Percentiles rank a stretch among this genome's conserved stretches.
phyloP scores from a whole-genome alignment of 306 rosid genomes.

The Ormosia semicastrata region DNA sequence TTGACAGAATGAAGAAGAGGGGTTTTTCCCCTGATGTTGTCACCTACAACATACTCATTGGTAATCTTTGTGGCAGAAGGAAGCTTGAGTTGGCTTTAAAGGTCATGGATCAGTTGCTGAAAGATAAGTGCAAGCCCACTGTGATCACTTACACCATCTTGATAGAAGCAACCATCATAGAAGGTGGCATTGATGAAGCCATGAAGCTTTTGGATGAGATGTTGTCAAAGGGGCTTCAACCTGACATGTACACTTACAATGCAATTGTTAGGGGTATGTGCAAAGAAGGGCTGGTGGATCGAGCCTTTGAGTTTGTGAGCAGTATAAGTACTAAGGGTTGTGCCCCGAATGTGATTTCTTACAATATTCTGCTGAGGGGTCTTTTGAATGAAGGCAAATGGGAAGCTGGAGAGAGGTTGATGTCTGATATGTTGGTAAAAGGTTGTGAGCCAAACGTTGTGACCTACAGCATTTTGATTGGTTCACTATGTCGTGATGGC shows the following conservation, averaged over 20 bases:
- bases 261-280: slow-evolving; percentile 78
- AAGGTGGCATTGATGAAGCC: slow-evolving; percentile 65
- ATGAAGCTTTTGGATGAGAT: slow-evolving; percentile 74
- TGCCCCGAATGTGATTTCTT: slow-evolving; percentile 61
- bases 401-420: slow-evolving; percentile 63
- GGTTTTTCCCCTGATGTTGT: slow-evolving; percentile 76
- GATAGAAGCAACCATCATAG: slow-evolving; percentile 75
- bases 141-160: slow-evolving; percentile 79
- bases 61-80: slow-evolving; percentile 68
- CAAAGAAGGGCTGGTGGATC: slow-evolving; percentile 65
- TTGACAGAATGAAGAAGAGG: slow-evolving; percentile 66
- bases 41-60: slow-evolving; percentile 81
- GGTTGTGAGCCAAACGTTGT: slow-evolving; percentile 71
- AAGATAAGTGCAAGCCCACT: slow-evolving; percentile 67
- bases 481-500: slow-evolving; percentile 64
- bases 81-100: slow-evolving; percentile 54
- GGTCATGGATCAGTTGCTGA: slow-evolving; percentile 64
- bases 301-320: slow-evolving; percentile 59
- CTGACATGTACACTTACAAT: slow-evolving; percentile 69
- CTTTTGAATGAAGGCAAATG: slow-evolving; percentile 62
- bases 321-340: slow-evolving; percentile 52
- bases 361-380: slow-evolving; percentile 62
- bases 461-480: slow-evolving; percentile 66
- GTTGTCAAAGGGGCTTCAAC: slow-evolving; percentile 64
- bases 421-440: slow-evolving; percentile 53